phyloP scores from a whole-genome alignment of 768 basidiomycete species.

The Clathrus columnatus region DNA sequence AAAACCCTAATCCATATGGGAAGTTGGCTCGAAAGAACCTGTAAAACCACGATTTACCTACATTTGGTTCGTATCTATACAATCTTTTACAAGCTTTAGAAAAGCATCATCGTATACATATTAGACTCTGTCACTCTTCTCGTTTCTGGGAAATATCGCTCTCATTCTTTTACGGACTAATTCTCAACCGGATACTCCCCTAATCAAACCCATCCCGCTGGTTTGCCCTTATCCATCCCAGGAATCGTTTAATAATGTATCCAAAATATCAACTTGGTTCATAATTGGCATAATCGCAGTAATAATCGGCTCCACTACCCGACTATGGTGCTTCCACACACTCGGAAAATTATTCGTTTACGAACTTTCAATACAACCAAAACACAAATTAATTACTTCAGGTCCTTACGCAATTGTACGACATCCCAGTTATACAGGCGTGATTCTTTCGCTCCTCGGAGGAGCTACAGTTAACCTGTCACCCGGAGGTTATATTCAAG shows the following conservation, averaged over 20 bases:
- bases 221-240: background rate
- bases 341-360: constrained; percentile 17
- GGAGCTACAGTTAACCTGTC: background rate
- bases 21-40: background rate
- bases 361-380: constrained; percentile 16
- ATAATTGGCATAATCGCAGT: constrained; percentile 33
- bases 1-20: background rate
- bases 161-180: background rate
- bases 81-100: background rate
- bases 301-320: constrained; percentile 24
- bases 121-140: background rate
- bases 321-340: constrained; percentile 15
- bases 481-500: background rate
- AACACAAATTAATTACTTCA: constrained; percentile 14
- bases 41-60: background rate
- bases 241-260: background rate
- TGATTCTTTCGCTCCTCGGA: background rate
- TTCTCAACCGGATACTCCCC: background rate
- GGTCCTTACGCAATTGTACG: constrained; percentile 19
- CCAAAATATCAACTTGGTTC: constrained; percentile 30
- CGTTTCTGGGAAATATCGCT: background rate
- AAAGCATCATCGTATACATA: background rate
- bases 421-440: constrained; percentile 14
- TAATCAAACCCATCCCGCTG: background rate
- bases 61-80: background rate